Evolutionary conservation across 2,329 filamentous ascomycete species (phyloP).

Genomic region (Pseudogymnoascus sp.): DNA sequence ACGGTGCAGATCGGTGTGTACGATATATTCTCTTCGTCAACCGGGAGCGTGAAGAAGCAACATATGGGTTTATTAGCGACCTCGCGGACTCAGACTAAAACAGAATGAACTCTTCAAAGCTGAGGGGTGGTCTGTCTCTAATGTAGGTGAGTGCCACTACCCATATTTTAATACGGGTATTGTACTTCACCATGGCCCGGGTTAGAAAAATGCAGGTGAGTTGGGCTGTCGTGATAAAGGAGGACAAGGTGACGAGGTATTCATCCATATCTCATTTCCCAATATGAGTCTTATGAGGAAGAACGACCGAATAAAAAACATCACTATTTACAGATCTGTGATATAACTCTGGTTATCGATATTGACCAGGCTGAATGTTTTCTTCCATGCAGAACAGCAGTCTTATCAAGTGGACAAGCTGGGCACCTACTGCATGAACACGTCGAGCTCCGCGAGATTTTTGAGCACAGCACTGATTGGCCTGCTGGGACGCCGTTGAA

Average conservation of each 20-base stretch:
- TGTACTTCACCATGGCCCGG: neutral
- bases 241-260: neutral
- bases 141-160: neutral
- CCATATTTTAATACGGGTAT: neutral
- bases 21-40: neutral
- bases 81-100: neutral
- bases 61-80: neutral
- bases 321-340: neutral
- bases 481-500: constrained; percentile 44
- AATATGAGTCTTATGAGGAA: neutral
- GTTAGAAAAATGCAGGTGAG: neutral
- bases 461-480: constrained; percentile 14
- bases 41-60: neutral
- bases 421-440: constrained; percentile 31
- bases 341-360: neutral
- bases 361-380: neutral
- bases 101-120: neutral
- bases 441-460: constrained; percentile 37
- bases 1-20: neutral
- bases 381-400: neutral
- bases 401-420: neutral
- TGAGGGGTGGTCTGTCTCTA: neutral
- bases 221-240: neutral
- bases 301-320: neutral
- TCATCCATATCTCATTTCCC: neutral